A percentile compares a stretch with the other conserved stretches of the same genome.
These are phyloP conservation scores for Pythium volutum DNA, from an alignment of 352 stramenopile species.

Conservation along the genomic window DNA sequence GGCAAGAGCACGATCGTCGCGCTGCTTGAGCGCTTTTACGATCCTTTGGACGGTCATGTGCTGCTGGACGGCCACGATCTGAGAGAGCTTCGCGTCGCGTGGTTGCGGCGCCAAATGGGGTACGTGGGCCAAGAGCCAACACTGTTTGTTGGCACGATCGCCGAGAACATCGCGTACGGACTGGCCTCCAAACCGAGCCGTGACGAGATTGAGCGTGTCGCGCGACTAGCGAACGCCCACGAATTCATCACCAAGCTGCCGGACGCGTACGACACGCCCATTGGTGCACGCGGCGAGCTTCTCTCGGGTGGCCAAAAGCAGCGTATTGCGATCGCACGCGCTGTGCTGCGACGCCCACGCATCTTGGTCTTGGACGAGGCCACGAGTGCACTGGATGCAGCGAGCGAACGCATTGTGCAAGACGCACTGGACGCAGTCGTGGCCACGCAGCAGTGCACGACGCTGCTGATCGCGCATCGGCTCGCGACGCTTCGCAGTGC, in stretches of 20 bases:
- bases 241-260: conserved; percentile 3
- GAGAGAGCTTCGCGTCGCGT: conserved; percentile 55
- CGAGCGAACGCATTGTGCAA: no score
- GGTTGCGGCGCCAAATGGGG: conserved; percentile 55
- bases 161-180: conserved; percentile 63
- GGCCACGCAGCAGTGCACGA: no score
- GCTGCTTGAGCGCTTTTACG: conserved; percentile 65
- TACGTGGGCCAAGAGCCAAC: conserved; percentile 46
- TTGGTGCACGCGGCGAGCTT: no score
- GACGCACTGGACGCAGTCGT: no score
- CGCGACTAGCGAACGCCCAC: conserved; percentile 90
- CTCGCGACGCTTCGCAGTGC: no score
- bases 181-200: conserved; percentile 32
- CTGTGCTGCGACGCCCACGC: no score
- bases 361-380: no score
- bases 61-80: conserved; percentile 76
- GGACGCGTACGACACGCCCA: no score
- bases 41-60: conserved; percentile 51
- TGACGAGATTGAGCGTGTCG: conserved; percentile 82
- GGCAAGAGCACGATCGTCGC: conserved; percentile 26
- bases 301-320: no score
- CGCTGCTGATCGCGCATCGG: no score
- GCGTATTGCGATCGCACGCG: no score
- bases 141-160: conserved; percentile 58
- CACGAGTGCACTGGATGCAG: no score